Base-by-base conservation (phyloP, 805 yeast genomes). In the Starmerella powellii region DNA sequence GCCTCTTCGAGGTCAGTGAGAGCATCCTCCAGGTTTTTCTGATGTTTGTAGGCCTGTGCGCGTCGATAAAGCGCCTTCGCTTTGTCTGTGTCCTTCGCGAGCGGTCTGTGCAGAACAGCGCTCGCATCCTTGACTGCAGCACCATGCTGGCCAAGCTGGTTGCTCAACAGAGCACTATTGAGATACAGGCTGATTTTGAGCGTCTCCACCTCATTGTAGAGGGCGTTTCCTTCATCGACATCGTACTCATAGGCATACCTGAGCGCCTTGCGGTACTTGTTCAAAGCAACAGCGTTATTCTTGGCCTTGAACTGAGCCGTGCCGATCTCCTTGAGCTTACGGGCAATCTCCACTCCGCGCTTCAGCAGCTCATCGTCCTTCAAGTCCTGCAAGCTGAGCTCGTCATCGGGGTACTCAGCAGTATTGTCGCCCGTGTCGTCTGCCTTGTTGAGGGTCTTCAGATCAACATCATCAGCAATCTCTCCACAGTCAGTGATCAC, bases 61-160 rank as follows among this genome's bases (percentile, higher is more conserved):
- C 88, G 77, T 60, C 97, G 78, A 66, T 78, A 87, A 34, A 74
- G 64, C 0, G 95, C 96, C 66, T 87, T 87, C 15, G 94, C 84
- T 58, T 72, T 73, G 18, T 85, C 76, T 48, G 76, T 72, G 31
- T 73, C 80, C 42, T 74, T 82, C 2, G 61, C 62, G 18, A 51
- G 60, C 29, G 73, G 79, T 20, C 70, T 71, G 40, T 73, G 80
- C 30, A 83, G 63, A 1, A 83, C 95, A 23, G 73, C 74, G 1
- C 76, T 66, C 2, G 94, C 71, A 4, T 80, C 75, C 20, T 65
- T 62, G 37, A 82, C 60, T 0, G 77, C 75, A 27, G 68, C 73
- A 45, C 64, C 65, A 41, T 72, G 72, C 37, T 75, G 65, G 36
- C 70, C 69, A 49, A 74, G 57, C 60, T 84, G 85, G 56, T 82